Evolutionary conservation across 2,329 filamentous ascomycete species (phyloP).

Genomic region (Chrysoporthe puriensis): DNA sequence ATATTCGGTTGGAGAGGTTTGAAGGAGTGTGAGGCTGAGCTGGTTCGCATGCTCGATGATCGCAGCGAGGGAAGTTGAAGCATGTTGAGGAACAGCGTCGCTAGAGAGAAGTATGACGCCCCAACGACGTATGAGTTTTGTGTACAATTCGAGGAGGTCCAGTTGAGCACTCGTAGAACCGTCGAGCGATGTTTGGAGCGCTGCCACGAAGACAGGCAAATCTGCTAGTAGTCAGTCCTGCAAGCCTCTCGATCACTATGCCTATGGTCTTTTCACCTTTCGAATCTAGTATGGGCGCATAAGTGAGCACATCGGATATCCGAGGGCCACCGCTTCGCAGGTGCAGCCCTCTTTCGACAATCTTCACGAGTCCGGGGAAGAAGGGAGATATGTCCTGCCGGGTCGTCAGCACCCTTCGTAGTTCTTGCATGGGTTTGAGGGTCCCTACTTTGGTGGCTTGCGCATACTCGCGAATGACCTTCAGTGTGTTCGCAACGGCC

Average conservation of each 20-base stretch:
- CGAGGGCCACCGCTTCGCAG: conserved; percentile 6
- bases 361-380: conserved; percentile 53
- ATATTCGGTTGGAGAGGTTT: conserved; percentile 49
- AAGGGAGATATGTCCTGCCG: conserved; percentile 34
- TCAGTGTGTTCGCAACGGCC: conserved; percentile 58
- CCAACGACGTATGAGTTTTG: conserved; percentile 66
- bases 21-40: conserved; percentile 63
- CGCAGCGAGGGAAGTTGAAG: conserved; percentile 44
- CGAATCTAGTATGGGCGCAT: conserved; percentile 59
- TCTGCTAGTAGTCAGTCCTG: conserved; percentile 11
- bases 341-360: conserved; percentile 46
- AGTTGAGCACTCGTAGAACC: conserved; percentile 57
- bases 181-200: conserved; percentile 44
- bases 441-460: conserved; percentile 56
- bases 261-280: conserved; percentile 46
- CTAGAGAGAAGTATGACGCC: conserved; percentile 47
- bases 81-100: conserved; percentile 41
- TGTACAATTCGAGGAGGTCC: conserved; percentile 69
- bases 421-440: not conserved
- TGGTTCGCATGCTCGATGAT: conserved; percentile 55
- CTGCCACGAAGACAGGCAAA: conserved; percentile 13
- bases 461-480: conserved; percentile 60
- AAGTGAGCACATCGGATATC: conserved; percentile 52
- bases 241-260: not conserved
- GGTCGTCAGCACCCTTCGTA: conserved; percentile 1